Base-by-base conservation (phyloP, 169 alveolate genomes). In the Cryptosporidium baileyi region DNA sequence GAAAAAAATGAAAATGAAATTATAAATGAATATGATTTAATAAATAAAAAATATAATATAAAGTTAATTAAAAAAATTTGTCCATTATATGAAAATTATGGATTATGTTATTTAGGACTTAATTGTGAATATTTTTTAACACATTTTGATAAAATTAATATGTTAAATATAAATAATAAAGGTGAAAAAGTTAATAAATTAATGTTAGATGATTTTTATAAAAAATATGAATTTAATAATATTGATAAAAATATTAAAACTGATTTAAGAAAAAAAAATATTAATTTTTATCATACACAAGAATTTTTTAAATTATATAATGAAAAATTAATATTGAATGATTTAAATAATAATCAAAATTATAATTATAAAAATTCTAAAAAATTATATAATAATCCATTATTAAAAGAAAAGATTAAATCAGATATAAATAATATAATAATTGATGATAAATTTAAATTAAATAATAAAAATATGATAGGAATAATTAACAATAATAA, bases 161-260 rank as follows among this genome's bases (percentile, higher is more conserved):
- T 54, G 65, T 24, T 40, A 57, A 74, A 74, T 36, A 28, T 74
- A 17, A 74, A 74, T 26, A 38, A 43, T 30, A 54, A 51, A 4
- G 82, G 82, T 36, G 82, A 74, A 74, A 57, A 38, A 38, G 82
- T 74, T 19, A 74, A 65, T 28, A 45, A 40, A 28, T 38, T 52
- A n/a, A 36, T 13, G 40, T 19, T 74, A 9, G 67, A 52, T 7
- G 44, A 40, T 15, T 74, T 74, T 36, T 38, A 11, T 9, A 74
- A 32, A 26, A 13, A 60, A 19, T 57, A 22, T 57, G 82, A 74
- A 26, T 51, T 51, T 45, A 74, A 74, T 28, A 38, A n/a, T 11
- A 74, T 57, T 36, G 67, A 28, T 30, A n/a, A 11, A 8, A 22
- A 54, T 34, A 9, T 74, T 8, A 51, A 59, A 54, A 57, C 41